A percentile compares a stretch with the other conserved stretches of the same genome.
phyloP scores from a whole-genome alignment of 352 stramenopile species.

The Globisporangium perplexum region DNA sequence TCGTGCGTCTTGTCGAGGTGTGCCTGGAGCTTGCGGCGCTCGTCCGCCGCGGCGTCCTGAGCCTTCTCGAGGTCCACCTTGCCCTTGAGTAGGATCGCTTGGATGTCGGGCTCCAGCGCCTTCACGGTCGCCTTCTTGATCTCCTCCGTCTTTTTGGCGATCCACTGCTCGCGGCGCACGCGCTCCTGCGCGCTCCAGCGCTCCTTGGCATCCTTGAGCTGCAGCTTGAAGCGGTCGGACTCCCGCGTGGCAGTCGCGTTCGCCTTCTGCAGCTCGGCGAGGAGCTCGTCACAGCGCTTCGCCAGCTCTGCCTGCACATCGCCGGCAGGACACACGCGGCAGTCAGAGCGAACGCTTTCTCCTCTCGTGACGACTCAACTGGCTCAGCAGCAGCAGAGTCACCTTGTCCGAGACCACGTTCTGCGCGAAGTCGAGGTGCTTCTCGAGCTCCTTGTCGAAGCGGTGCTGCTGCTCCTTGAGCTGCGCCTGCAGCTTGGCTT shows the following conservation, averaged over 20 bases:
- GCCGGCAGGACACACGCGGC: not conserved
- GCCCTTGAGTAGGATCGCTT: slow-evolving; percentile 70
- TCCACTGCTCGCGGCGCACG: slow-evolving; percentile 66
- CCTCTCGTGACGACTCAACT: not conserved
- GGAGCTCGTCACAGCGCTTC: slow-evolving; percentile 68
- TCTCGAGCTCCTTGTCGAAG: slow-evolving; percentile 73
- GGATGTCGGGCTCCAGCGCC: slow-evolving; percentile 73
- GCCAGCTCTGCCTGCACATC: slow-evolving; percentile 39
- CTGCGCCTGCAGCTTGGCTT: slow-evolving; percentile 42
- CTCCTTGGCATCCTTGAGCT: slow-evolving; percentile 75
- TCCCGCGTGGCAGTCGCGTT: slow-evolving; percentile 31
- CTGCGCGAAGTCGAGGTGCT: slow-evolving; percentile 77
- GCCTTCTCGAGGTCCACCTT: slow-evolving; percentile 66
- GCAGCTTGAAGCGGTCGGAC: slow-evolving; percentile 59
- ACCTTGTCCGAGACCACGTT: slow-evolving; percentile 74
- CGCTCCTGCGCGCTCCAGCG: slow-evolving; percentile 70
- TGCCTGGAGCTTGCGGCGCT: slow-evolving; percentile 43
- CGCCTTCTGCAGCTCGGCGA: slow-evolving; percentile 61
- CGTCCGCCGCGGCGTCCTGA: slow-evolving; percentile 45
- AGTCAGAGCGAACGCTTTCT: not conserved
- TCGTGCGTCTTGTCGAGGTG: slow-evolving; percentile 62
- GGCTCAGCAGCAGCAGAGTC: not conserved
- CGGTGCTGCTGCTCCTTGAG: slow-evolving; percentile 52
- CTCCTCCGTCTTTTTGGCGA: slow-evolving; percentile 79
- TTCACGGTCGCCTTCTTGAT: slow-evolving; percentile 83